Evolutionary conservation across 345 rosid species (phyloP), one percentile per base, ranked within the genome.

Genomic region (Nephelium lappaceum): DNA sequence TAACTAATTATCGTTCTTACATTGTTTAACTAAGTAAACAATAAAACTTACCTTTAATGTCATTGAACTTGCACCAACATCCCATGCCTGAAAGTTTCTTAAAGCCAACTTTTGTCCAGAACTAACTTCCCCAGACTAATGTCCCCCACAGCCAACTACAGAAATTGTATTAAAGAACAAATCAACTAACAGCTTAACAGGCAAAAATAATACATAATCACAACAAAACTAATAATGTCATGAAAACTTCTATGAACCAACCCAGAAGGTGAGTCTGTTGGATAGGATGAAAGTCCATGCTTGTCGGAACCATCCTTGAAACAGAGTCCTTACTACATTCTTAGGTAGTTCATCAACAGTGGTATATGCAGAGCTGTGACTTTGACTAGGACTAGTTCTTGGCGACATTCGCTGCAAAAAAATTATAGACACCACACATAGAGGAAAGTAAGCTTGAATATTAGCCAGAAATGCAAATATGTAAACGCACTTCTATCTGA

Each of bases 271-370:
- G 72, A 74, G 85, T 83, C 25, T 83, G 90, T 51, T 75, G 85
- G 57, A 42, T 1, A 64, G 88, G 90, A 81, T 87, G 90, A 58
- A 87, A 87, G 75, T 84, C 86, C 86, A 87, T 81, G 85, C 85
- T 84, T 49, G 87, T 87, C 23, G 86, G 76, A 76, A 43, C 38
- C 5, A 86, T 81, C 16, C 86, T 71, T 74, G 79, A 73, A 78
- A 61, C 77, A 87, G 36, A 12, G 77, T 77, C 55, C 85, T 75
- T 0, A 77, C 81, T 25, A 87, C 83, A 55, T 39, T 79, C 78
- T 70, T 84, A 6, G 87, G 89, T 21, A 87, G 55, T 43, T 84
- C 87, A 72, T 83, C 86, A 8, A 15, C 10, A 21, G 55, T 12
- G 75, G 39, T 71, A 65, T 41, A 70, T 60, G 79, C 72, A 55